Percentiles rank a stretch among this genome's conserved stretches.
Conservation (phyloP, 2,329 filamentous ascomycete species). For the Claviceps africana region DNA sequence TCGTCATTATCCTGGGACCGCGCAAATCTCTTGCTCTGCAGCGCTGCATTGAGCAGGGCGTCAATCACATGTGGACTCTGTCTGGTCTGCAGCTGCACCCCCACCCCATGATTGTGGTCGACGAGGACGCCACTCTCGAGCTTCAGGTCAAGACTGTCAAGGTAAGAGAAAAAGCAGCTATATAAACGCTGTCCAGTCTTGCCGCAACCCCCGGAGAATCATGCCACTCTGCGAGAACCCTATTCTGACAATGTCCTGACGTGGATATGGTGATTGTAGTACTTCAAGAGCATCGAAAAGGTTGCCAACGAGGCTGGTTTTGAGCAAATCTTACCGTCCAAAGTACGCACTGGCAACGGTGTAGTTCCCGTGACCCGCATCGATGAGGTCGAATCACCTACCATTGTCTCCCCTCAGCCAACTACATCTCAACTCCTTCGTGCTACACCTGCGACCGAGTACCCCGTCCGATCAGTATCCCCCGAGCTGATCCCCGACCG, state of each 20-base stretch:
- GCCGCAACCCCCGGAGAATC: too few relatives aligned
- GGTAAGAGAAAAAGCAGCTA: constrained; percentile 22
- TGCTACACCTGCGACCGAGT: constrained; percentile 41
- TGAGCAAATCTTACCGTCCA: constrained; percentile 43
- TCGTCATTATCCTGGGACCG: constrained; percentile 68
- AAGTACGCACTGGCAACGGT: constrained; percentile 38
- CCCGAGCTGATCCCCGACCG: constrained; percentile 48
- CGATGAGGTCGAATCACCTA: constrained; percentile 28
- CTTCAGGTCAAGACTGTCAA: constrained; percentile 61
- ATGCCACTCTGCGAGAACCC: too few relatives aligned
- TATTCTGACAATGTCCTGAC: constrained; percentile 1
- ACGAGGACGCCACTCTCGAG: constrained; percentile 65
- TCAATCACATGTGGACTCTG: constrained; percentile 87
- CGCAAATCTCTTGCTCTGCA: constrained; percentile 71
- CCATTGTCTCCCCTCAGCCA: constrained; percentile 39
- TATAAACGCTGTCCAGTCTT: too few relatives aligned
- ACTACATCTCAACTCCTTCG: constrained; percentile 40
- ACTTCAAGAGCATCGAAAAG: constrained; percentile 59
- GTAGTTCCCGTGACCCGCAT: constrained; percentile 25
- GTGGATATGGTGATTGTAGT: constrained; percentile 22
- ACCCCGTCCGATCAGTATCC: constrained; percentile 39
- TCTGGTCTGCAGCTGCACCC: constrained; percentile 69
- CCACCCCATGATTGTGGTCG: constrained; percentile 69
- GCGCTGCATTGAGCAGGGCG: constrained; percentile 64
- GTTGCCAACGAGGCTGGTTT: constrained; percentile 43